These are phyloP conservation scores for Zizania palustris DNA, from an alignment of 202 grass and related monocot genomes.

Conservation along the genomic window DNA sequence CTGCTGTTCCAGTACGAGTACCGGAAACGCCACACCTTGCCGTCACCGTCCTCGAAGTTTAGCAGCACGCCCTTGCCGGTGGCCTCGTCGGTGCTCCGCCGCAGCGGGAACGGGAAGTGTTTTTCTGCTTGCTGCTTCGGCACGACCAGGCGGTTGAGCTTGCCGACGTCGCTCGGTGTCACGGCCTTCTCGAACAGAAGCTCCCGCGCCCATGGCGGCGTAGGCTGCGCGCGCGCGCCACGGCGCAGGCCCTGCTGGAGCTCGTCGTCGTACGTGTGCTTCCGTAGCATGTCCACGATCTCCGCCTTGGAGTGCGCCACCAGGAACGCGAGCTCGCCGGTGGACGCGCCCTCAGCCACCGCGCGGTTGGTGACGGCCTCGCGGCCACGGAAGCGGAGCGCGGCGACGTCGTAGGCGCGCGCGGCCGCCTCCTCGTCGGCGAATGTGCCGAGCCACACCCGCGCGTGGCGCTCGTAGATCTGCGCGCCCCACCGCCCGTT, in stretches of 20 bases:
- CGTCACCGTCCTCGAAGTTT: constrained; percentile 55
- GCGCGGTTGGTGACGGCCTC: constrained; percentile 69
- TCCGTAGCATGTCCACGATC: constrained; percentile 86
- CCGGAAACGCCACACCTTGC: constrained; percentile 66
- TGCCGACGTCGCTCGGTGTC: constrained; percentile 84
- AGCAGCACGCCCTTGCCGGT: constrained; percentile 46
- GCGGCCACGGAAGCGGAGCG: constrained; percentile 71
- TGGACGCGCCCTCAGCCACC: constrained; percentile 20
- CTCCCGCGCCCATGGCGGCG: constrained; percentile 45
- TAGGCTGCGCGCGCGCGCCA: constrained; percentile 34
- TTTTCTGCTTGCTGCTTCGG: constrained; percentile 90
- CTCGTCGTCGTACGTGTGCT: constrained; percentile 88
- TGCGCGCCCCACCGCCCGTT: constrained; percentile 84
- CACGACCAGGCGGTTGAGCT: constrained; percentile 85
- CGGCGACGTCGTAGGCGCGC: constrained; percentile 77
- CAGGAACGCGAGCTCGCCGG: constrained; percentile 62
- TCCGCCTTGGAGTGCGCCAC: constrained; percentile 68
- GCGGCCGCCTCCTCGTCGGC: constrained; percentile 59
- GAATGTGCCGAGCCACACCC: constrained; percentile 90
- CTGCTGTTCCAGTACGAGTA: constrained; percentile 97
- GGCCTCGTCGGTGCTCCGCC: background rate
- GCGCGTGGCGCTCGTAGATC: constrained; percentile 81
- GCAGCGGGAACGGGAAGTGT: constrained; percentile 38
- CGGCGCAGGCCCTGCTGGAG: constrained; percentile 63
- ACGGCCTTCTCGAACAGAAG: constrained; percentile 75